A percentile compares a stretch with the other conserved stretches of the same genome.
Evolutionary conservation across 441 rosid species (phyloP).

Genomic region (Breynia disticha): DNA sequence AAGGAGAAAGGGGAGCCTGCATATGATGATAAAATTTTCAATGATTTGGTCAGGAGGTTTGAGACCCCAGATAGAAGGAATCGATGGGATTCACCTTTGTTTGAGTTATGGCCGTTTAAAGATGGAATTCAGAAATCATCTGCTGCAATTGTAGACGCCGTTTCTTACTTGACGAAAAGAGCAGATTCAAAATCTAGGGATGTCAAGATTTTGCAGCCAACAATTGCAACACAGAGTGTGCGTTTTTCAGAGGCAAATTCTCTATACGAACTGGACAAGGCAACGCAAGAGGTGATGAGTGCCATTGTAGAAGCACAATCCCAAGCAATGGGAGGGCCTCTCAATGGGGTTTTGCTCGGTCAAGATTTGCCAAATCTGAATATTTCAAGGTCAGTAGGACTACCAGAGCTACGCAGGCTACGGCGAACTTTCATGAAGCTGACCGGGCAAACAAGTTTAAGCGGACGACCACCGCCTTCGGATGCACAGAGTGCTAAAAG

Average conservation of each 20-base stretch:
- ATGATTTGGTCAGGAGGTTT: conserved; percentile 68
- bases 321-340: conserved; percentile 62
- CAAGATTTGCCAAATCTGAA: conserved; percentile 48
- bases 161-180: conserved; percentile 66
- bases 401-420: conserved; percentile 80
- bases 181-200: conserved; percentile 63
- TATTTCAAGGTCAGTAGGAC: conserved; percentile 57
- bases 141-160: conserved; percentile 54
- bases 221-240: conserved; percentile 68
- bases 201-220: conserved; percentile 75
- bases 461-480: conserved; percentile 73
- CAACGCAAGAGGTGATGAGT: conserved; percentile 74
- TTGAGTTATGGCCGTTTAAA: conserved; percentile 53
- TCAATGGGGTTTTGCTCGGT: conserved; percentile 50
- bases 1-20: conserved; percentile 48
- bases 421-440: conserved; percentile 73
- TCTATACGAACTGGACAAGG: conserved; percentile 71
- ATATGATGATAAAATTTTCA: conserved; percentile 56
- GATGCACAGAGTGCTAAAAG: conserved; percentile 87
- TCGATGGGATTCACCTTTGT: conserved; percentile 95
- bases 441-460: conserved; percentile 83
- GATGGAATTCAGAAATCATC: conserved; percentile 54
- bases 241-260: conserved; percentile 77
- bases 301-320: conserved; percentile 69
- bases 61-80: conserved; percentile 86